A percentile compares a stretch with the other conserved stretches of the same genome.
phyloP scores from a whole-genome alignment of 2,329 filamentous ascomycete genomes.

The Colletotrichum musicola region DNA sequence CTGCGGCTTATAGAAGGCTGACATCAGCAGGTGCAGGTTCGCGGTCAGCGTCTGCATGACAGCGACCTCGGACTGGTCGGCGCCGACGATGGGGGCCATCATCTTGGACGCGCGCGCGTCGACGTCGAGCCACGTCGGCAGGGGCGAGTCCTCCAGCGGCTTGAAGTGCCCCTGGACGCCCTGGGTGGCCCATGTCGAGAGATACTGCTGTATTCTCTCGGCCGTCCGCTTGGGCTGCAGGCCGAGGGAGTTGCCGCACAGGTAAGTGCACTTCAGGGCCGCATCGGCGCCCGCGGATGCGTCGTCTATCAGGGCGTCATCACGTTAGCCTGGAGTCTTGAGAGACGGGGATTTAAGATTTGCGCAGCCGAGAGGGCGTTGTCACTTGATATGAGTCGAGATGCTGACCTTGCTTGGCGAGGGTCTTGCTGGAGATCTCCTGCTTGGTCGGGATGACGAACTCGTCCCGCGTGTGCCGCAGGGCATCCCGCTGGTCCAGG shows the following conservation, averaged over 20 bases:
- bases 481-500: constrained; percentile 68
- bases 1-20: constrained; percentile 82
- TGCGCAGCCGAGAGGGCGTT: constrained; percentile 6
- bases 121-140: constrained; percentile 80
- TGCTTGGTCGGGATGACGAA: constrained; percentile 76
- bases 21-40: constrained; percentile 83
- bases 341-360: not conserved
- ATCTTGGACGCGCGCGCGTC: constrained; percentile 76
- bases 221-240: constrained; percentile 77
- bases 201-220: constrained; percentile 74
- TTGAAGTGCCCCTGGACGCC: constrained; percentile 86
- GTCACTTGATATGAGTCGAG: constrained; percentile 4
- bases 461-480: constrained; percentile 69
- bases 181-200: constrained; percentile 83
- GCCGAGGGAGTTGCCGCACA: constrained; percentile 91
- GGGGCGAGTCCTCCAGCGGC: constrained; percentile 72
- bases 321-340: constrained; percentile 42
- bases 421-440: constrained; percentile 46
- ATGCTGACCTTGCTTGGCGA: constrained; percentile 42
- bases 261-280: constrained; percentile 71
- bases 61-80: constrained; percentile 76
- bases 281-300: not conserved
- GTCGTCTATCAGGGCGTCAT: constrained; percentile 5
- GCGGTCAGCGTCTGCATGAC: constrained; percentile 87
- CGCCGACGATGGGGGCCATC: constrained; percentile 78